These are phyloP conservation scores for Psophocarpus tetragonolobus DNA, from an alignment of 306 rosid genomes.

Conservation along the genomic window DNA sequence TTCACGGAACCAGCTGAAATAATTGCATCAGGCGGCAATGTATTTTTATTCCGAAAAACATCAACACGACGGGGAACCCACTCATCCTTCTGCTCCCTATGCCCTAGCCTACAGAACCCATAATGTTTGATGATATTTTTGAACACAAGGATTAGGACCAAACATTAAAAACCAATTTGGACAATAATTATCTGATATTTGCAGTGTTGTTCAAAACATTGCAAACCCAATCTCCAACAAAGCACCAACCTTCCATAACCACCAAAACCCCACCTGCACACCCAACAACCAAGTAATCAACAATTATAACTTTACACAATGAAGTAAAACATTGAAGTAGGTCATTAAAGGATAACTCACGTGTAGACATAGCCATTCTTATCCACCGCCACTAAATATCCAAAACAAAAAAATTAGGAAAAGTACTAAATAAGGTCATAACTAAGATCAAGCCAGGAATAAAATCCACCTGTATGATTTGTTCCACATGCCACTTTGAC, in stretches of 20 bases:
- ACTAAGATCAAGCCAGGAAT: not conserved
- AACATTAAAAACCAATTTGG: conserved; percentile 10
- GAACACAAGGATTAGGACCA: conserved; percentile 1
- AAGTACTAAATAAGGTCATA: conserved; percentile 5
- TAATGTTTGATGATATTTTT: conserved; percentile 8
- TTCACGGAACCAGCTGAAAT: conserved; percentile 89
- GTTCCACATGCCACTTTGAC: conserved; percentile 94
- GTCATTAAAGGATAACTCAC: conserved; percentile 54
- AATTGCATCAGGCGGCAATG: conserved; percentile 77
- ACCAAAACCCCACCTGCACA: conserved; percentile 94
- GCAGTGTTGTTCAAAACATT: not conserved
- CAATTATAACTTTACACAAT: conserved; percentile 29
- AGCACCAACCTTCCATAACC: conserved; percentile 95
- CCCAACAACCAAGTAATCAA: conserved; percentile 18
- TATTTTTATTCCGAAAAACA: conserved; percentile 68
- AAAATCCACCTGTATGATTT: conserved; percentile 86
- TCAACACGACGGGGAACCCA: conserved; percentile 93
- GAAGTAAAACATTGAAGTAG: not conserved
- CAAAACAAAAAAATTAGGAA: conserved; percentile 36
- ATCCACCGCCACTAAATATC: conserved; percentile 85
- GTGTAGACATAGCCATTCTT: conserved; percentile 86
- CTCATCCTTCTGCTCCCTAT: conserved; percentile 99
- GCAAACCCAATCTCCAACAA: conserved; percentile 1
- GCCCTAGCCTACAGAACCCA: conserved; percentile 77
- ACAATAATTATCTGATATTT: conserved; percentile 19